Conservation (phyloP, 352 stramenopile species). For the Phytophthora rubi region DNA sequence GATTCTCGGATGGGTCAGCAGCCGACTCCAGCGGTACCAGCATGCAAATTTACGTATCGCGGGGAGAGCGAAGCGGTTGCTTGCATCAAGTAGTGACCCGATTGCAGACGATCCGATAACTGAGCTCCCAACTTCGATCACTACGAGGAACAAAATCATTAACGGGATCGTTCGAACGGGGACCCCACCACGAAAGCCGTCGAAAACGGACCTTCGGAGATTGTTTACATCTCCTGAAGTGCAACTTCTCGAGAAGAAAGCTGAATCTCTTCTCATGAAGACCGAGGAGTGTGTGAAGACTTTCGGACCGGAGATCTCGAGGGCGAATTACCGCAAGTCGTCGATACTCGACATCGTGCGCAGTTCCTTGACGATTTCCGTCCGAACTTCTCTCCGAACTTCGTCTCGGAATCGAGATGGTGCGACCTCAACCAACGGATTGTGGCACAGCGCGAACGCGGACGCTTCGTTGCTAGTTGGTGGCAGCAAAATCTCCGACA, state of each 20-base stretch:
- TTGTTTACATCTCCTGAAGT: slow-evolving; percentile 50
- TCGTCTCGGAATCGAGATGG: slow-evolving; percentile 43
- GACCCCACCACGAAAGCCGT: slow-evolving; percentile 1
- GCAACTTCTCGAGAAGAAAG: slow-evolving; percentile 60
- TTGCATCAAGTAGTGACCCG: neutral
- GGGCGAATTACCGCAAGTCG: slow-evolving; percentile 7
- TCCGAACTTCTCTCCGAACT: slow-evolving; percentile 5
- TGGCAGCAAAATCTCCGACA: slow-evolving; percentile 3
- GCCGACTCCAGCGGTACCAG: slow-evolving; percentile 54
- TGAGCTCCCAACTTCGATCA: neutral
- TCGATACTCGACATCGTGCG: slow-evolving; percentile 42
- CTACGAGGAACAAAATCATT: slow-evolving; percentile 1
- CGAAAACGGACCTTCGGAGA: slow-evolving; percentile 15
- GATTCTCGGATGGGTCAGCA: slow-evolving; percentile 67
- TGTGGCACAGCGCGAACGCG: slow-evolving; percentile 12
- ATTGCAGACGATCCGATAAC: neutral
- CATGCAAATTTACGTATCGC: slow-evolving; percentile 44
- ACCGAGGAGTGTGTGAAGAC: slow-evolving; percentile 49
- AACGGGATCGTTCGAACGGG: neutral
- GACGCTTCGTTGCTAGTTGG: slow-evolving; percentile 4
- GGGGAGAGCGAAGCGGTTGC: slow-evolving; percentile 37
- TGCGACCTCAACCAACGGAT: slow-evolving; percentile 37
- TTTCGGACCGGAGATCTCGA: slow-evolving; percentile 18
- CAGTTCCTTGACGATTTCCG: slow-evolving; percentile 13
- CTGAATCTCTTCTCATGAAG: slow-evolving; percentile 50